A percentile compares a stretch with the other conserved stretches of the same genome.
Conservation (phyloP, 2,329 filamentous ascomycete genomes). For the Bipolaris zeicola region DNA sequence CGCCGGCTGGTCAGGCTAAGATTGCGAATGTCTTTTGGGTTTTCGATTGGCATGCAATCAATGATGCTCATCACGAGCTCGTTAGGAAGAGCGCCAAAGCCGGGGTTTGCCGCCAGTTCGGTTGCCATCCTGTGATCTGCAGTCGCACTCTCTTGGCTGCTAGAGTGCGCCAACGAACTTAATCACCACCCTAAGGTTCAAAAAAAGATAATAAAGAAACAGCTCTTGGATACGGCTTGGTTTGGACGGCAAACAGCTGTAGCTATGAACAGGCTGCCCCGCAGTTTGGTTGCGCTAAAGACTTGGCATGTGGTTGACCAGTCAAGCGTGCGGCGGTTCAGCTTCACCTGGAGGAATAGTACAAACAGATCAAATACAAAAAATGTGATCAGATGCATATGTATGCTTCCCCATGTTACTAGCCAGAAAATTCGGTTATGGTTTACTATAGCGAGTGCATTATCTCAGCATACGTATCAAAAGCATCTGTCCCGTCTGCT, state of each 20-base stretch:
- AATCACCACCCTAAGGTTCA: background rate
- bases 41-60: constrained; percentile 8
- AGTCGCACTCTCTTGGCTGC: background rate
- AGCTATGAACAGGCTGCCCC: background rate
- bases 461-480: background rate
- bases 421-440: background rate
- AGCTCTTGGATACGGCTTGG: background rate
- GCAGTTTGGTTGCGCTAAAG: background rate
- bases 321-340: background rate
- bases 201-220: background rate
- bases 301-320: background rate
- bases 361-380: too few species aligned
- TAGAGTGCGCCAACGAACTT: background rate
- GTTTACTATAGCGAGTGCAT: too few species aligned
- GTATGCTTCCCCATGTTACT: background rate
- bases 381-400: background rate
- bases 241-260: background rate
- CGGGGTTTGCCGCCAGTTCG: background rate
- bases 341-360: background rate
- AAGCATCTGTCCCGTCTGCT: constrained; percentile 8
- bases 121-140: constrained; percentile 3
- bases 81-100: constrained; percentile 7
- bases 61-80: constrained; percentile 11
- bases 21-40: constrained; percentile 1
- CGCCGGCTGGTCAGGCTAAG: constrained; percentile 9